phyloP scores from a whole-genome alignment of 2,329 filamentous ascomycete genomes.

The Drechslerella coelobrocha region DNA sequence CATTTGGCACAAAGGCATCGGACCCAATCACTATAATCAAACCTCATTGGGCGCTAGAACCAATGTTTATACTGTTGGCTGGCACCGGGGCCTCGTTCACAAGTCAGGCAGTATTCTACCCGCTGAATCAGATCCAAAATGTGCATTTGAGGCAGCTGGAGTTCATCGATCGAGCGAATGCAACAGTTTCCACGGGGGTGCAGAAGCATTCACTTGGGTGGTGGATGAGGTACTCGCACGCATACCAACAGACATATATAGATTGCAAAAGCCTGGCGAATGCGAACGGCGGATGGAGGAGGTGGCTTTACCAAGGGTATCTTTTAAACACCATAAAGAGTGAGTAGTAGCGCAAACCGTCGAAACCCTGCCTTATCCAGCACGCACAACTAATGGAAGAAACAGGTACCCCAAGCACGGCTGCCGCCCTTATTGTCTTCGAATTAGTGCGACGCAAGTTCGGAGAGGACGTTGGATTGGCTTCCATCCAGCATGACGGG shows the following conservation, averaged over 20 bases:
- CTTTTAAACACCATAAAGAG: constrained; percentile 75
- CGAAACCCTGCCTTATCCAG: not conserved
- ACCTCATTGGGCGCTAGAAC: constrained; percentile 78
- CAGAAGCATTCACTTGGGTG: constrained; percentile 54
- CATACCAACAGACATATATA: constrained; percentile 72
- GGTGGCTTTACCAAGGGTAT: constrained; percentile 75
- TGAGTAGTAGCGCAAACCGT: constrained; percentile 20
- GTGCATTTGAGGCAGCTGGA: constrained; percentile 77
- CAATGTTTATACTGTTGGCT: constrained; percentile 72
- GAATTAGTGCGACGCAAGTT: constrained; percentile 78
- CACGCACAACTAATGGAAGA: not conserved
- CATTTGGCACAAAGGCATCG: constrained; percentile 28
- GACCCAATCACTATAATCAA: constrained; percentile 63
- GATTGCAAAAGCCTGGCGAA: constrained; percentile 68
- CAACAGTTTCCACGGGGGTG: constrained; percentile 58
- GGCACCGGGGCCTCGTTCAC: constrained; percentile 72
- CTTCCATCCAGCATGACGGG: constrained; percentile 71
- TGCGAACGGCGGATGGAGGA: constrained; percentile 66
- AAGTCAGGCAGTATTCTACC: constrained; percentile 74
- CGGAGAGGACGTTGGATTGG: constrained; percentile 68
- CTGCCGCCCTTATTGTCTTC: constrained; percentile 78
- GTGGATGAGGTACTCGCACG: constrained; percentile 69
- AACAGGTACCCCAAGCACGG: constrained; percentile 71
- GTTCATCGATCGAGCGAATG: constrained; percentile 70
- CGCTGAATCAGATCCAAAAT: constrained; percentile 73